Percentiles rank a stretch among this genome's conserved stretches.
Evolutionary conservation across 139 green algal species (phyloP).

Genomic region (Volvox africanus): DNA sequence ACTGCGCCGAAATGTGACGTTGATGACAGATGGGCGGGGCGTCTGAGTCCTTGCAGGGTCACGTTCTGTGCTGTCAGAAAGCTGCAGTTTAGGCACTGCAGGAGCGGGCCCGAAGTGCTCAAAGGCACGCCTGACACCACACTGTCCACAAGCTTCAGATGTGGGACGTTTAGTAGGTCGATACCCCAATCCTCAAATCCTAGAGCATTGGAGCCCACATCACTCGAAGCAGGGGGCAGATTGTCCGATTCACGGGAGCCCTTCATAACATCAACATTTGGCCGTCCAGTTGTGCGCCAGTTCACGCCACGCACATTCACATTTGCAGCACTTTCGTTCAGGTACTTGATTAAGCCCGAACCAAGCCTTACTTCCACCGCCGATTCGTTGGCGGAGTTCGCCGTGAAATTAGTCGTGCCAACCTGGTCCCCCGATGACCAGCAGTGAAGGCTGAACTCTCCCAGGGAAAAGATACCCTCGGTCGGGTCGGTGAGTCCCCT

Average conservation of each 20-base stretch:
- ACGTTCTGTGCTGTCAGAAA: background rate
- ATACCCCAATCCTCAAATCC: background rate
- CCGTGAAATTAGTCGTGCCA: background rate
- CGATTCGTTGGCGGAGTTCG: background rate
- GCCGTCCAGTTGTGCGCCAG: background rate
- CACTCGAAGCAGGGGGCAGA: too few species aligned
- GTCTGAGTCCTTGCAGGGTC: background rate
- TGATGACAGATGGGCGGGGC: too few species aligned
- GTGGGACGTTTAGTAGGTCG: background rate
- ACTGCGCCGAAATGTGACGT: background rate
- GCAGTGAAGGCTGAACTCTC: background rate
- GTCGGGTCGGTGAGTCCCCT: background rate
- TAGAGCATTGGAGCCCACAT: background rate
- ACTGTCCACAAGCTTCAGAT: background rate
- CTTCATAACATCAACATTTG: background rate
- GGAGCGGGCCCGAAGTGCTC: background rate
- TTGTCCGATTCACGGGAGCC: background rate
- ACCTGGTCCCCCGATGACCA: background rate
- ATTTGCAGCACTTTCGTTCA: background rate
- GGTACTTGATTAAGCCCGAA: background rate
- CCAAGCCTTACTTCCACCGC: background rate
- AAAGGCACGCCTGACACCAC: background rate
- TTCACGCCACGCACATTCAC: background rate
- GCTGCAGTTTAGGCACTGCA: slow-evolving; percentile 33
- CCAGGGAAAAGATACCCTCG: background rate